Evolutionary conservation across 163 green algal species (phyloP).

Genomic region (Prototheca wickerhamii): DNA sequence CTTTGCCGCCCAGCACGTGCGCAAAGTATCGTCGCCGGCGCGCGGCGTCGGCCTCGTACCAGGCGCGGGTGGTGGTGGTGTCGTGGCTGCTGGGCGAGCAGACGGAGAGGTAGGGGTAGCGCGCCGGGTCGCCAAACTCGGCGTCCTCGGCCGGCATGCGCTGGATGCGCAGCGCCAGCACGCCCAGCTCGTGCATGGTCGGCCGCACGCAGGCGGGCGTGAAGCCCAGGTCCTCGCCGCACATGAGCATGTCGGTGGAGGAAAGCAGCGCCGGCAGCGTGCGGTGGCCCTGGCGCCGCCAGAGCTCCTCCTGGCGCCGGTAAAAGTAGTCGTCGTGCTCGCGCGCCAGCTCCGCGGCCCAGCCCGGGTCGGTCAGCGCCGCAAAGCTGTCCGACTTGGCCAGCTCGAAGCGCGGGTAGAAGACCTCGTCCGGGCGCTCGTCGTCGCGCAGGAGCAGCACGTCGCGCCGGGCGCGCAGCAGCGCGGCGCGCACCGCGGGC

Average conservation of each 20-base stretch:
- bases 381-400: constrained; percentile 57
- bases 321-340: constrained; percentile 88
- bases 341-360: constrained; percentile 40
- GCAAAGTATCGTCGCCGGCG: constrained; percentile 62
- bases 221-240: constrained; percentile 92
- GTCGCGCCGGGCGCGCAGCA: constrained; percentile 75
- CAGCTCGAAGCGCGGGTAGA: constrained; percentile 70
- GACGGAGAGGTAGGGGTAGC: constrained; percentile 85
- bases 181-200: constrained; percentile 63
- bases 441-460: constrained; percentile 70
- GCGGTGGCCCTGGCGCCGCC: constrained; percentile 60
- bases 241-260: constrained; percentile 87
- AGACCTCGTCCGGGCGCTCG: constrained; percentile 57
- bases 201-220: constrained; percentile 82
- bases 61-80: constrained; percentile 69
- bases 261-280: constrained; percentile 78
- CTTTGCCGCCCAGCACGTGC: constrained; percentile 36
- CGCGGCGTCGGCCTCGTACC: constrained; percentile 74
- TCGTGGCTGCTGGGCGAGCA: constrained; percentile 88
- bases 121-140: constrained; percentile 73
- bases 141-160: constrained; percentile 68
- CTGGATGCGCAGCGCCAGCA: constrained; percentile 85
- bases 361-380: constrained; percentile 55
- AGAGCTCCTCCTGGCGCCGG: constrained; percentile 54
- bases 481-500: constrained; percentile 35